These are phyloP conservation scores for Cutaneotrichosporon mucoides DNA, from an alignment of 1,284 basidiomycete species.

Conservation along the genomic window DNA sequence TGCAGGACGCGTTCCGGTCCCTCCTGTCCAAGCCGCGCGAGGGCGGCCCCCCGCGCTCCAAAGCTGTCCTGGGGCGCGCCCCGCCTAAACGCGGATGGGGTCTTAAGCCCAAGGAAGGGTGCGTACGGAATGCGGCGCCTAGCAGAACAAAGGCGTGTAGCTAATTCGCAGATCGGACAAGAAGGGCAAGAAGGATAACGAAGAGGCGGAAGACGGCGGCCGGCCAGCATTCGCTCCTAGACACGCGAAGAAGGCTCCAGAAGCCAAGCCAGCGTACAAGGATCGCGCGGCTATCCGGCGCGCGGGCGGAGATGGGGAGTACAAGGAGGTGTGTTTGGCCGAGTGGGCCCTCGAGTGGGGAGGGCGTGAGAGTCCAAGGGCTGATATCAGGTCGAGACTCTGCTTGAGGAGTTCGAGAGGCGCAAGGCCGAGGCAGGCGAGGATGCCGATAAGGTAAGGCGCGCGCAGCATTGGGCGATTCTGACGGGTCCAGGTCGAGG, in stretches of 20 bases:
- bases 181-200: background rate
- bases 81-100: slow-evolving; percentile 39
- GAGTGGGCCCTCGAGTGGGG: too few species aligned
- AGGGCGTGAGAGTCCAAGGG: too few species aligned
- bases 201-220: background rate
- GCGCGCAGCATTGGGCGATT: too few species aligned
- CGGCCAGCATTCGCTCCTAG: slow-evolving; percentile 32
- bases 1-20: slow-evolving; percentile 43
- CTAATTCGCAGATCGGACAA: too few species aligned
- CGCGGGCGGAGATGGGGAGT: slow-evolving; percentile 44
- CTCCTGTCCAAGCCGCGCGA: slow-evolving; percentile 35
- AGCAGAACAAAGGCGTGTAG: too few species aligned
- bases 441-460: slow-evolving; percentile 45
- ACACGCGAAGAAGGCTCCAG: slow-evolving; percentile 20
- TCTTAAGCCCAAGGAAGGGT: too few species aligned
- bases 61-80: slow-evolving; percentile 30
- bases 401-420: slow-evolving; percentile 73
- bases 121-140: too few species aligned
- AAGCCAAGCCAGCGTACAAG: slow-evolving; percentile 42
- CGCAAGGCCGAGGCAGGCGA: slow-evolving; percentile 60
- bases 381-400: slow-evolving; percentile 76
- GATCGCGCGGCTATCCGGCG: slow-evolving; percentile 47
- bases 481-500: too few species aligned
- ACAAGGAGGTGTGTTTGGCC: slow-evolving; percentile 42
- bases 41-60: slow-evolving; percentile 21